phyloP scores from a whole-genome alignment of 1,284 basidiomycete genomes.

The Amylostereum chailletii region DNA sequence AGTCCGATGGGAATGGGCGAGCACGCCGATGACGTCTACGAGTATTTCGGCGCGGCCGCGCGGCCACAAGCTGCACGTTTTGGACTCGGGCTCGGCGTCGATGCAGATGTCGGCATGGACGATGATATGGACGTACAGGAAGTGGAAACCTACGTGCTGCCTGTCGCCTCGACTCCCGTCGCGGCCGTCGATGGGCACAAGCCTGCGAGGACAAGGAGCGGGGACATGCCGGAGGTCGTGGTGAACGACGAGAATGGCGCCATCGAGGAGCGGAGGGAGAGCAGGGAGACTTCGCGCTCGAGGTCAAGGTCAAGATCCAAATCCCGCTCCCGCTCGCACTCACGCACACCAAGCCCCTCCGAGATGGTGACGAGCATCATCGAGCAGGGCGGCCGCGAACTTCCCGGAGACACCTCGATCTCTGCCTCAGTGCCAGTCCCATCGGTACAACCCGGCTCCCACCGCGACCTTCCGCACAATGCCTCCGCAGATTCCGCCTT shows the following conservation, averaged over 20 bases:
- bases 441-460: slow-evolving; percentile 3
- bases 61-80: slow-evolving; percentile 1
- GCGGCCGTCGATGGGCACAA: slow-evolving; percentile 1
- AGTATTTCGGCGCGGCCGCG: slow-evolving; percentile 41
- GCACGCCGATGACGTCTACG: slow-evolving; percentile 46
- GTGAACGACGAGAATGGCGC: slow-evolving; percentile 25
- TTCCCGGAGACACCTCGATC: slow-evolving; percentile 1
- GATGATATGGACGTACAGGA: slow-evolving; percentile 2
- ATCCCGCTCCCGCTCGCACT: slow-evolving; percentile 19
- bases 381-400: not conserved
- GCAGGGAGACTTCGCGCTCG: slow-evolving; percentile 14
- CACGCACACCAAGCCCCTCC: slow-evolving; percentile 18
- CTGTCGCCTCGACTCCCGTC: slow-evolving; percentile 3
- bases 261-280: slow-evolving; percentile 23
- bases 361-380: slow-evolving; percentile 2
- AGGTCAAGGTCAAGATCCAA: slow-evolving; percentile 14
- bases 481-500: slow-evolving; percentile 20
- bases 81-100: slow-evolving; percentile 36
- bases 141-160: slow-evolving; percentile 1
- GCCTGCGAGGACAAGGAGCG: slow-evolving; percentile 12
- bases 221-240: slow-evolving; percentile 20
- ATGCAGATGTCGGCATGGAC: slow-evolving; percentile 6
- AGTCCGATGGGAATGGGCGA: slow-evolving; percentile 24
- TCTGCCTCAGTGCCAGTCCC: slow-evolving; percentile 11
- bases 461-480: not conserved